Conservation (phyloP, 331 rosid species). For the Acacia concinna region DNA sequence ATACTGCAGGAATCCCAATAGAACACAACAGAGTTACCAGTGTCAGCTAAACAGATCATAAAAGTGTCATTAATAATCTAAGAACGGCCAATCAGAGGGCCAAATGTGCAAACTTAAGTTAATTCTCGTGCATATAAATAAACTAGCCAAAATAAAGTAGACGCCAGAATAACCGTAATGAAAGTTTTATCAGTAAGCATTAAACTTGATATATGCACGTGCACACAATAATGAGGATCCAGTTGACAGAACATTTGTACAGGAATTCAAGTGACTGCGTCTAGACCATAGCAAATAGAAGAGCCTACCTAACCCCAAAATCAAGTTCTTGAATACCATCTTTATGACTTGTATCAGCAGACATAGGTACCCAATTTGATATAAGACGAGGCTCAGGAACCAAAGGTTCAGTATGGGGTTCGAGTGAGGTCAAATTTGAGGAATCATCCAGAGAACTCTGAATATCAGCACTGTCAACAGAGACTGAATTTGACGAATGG, state of each 20-base stretch:
- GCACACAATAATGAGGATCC: conserved; percentile 6
- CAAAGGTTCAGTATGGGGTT: conserved; percentile 45
- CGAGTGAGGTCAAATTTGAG: conserved; percentile 45
- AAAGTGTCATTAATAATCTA: conserved; percentile 13
- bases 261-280: not conserved
- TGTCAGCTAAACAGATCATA: conserved; percentile 14
- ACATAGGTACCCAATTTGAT: conserved; percentile 80
- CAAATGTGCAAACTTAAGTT: conserved; percentile 14
- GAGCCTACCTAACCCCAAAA: conserved; percentile 87
- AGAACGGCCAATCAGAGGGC: conserved; percentile 8
- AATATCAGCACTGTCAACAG: conserved; percentile 34
- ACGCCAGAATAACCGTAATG: not conserved
- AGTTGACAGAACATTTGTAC: conserved; percentile 4
- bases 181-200: conserved; percentile 6
- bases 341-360: conserved; percentile 35
- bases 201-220: not conserved
- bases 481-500: conserved; percentile 43
- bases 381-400: conserved; percentile 69
- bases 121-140: conserved; percentile 23
- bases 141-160: conserved; percentile 25
- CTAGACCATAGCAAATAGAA: conserved; percentile 17
- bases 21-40: conserved; percentile 33
- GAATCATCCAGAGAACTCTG: conserved; percentile 37
- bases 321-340: conserved; percentile 68
- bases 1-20: conserved; percentile 63